A percentile compares a stretch with the other conserved stretches of the same genome.
Conservation (phyloP, 176 grass and related monocot genomes). For the Zizania latifolia region DNA sequence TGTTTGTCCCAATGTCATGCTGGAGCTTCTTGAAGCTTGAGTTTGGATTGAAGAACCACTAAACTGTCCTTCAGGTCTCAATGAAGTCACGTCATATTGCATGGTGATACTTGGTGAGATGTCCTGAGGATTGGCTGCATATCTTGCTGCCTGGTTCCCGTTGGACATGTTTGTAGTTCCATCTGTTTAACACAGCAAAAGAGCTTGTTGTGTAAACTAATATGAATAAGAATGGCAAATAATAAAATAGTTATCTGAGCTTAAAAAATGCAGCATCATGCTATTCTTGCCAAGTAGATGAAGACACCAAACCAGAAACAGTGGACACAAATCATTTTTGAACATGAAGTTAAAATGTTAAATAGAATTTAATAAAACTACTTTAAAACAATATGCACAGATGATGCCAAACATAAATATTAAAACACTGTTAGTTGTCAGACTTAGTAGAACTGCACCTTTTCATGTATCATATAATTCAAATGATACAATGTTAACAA, state of each 20-base stretch:
- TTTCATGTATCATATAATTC: not conserved
- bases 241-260: not conserved
- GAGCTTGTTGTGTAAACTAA: constrained; percentile 5
- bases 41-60: constrained; percentile 36
- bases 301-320: not conserved
- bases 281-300: not conserved
- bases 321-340: too few species aligned
- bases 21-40: constrained; percentile 39
- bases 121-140: constrained; percentile 40
- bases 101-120: constrained; percentile 27
- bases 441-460: not conserved
- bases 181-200: constrained; percentile 41
- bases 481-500: not conserved
- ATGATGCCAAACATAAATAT: too few species aligned
- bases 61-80: constrained; percentile 46
- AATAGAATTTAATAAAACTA: too few species aligned
- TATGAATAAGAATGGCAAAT: not conserved
- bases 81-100: constrained; percentile 46
- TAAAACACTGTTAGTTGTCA: not conserved
- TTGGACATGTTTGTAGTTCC: constrained; percentile 35
- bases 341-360: too few species aligned
- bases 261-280: not conserved
- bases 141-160: constrained; percentile 35
- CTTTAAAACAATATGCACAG: too few species aligned
- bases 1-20: constrained; percentile 42